Conservation (phyloP, 2,329 filamentous ascomycete species). For the Tolypocladium ophioglossoides region DNA sequence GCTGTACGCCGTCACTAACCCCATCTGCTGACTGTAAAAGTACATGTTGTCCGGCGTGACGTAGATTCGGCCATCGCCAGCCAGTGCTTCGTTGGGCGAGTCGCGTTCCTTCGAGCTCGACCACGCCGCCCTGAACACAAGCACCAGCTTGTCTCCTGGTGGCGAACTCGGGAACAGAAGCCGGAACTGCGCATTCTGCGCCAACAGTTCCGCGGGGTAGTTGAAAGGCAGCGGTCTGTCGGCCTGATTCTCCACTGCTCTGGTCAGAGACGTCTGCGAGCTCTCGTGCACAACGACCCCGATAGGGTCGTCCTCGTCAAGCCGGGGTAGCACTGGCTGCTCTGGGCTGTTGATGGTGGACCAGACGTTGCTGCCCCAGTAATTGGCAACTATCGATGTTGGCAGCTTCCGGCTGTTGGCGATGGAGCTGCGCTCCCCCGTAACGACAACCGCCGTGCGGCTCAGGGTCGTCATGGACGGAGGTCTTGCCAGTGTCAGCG, state of each 20-base stretch:
- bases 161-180: constrained; percentile 78
- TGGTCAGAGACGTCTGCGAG: constrained; percentile 15
- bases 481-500: constrained; percentile 70
- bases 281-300: constrained; percentile 26
- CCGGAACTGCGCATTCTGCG: constrained; percentile 88
- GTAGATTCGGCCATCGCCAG: constrained; percentile 65
- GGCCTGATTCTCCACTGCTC: constrained; percentile 14
- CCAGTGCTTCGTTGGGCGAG: constrained; percentile 35
- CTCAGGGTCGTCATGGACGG: constrained; percentile 80
- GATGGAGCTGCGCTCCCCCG: constrained; percentile 61
- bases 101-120: constrained; percentile 36
- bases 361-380: constrained; percentile 89
- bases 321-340: constrained; percentile 19
- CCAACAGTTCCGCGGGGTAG: constrained; percentile 73
- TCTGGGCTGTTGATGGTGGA: constrained; percentile 17
- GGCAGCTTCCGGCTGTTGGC: constrained; percentile 65
- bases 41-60: constrained; percentile 82
- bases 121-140: constrained; percentile 93
- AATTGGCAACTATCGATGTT: constrained; percentile 79
- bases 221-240: constrained; percentile 55
- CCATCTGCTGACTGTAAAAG: constrained; percentile 93
- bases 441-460: constrained; percentile 71
- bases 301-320: constrained; percentile 29
- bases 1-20: constrained; percentile 74
- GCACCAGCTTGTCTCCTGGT: constrained; percentile 68